Evolutionary conservation across 148 eudicot genomes (phyloP), one percentile per base, ranked within the genome.

Genomic region (Drosera capensis): DNA sequence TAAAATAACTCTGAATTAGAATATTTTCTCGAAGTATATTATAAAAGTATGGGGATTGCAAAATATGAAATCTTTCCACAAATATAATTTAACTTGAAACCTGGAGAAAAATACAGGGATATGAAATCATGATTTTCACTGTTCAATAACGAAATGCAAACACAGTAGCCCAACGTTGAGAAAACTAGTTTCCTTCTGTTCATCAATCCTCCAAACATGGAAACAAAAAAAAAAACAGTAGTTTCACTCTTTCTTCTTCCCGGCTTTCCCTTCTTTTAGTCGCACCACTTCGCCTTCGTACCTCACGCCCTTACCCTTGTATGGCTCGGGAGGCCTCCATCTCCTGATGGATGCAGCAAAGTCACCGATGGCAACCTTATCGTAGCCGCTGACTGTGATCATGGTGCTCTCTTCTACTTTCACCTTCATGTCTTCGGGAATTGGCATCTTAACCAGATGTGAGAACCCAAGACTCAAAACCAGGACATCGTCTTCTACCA

Each of bases 271-370:
- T 60, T 88, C 96, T 67, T 88, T 88, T 49, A 77, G 64, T 48
- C 94, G 71, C 11, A 88, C 51, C 3, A 88, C 46, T 69, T 88
- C 96, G 60, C 79, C 94, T 14, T 76, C 83, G 58, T 88, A 88
- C 57, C 72, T 74, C 36, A 88, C 76, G 29, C 96, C 96, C 59
- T 88, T 88, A 40, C 94, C 96, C 59, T 88, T 88, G 79, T 88
- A 88, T 16, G 96, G 94, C 62, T 88, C 96, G 14, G 96, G 96
- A 20, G 94, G 90, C 56, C 96, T 72, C 94, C 94, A 88, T 56
- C 73, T 80, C 65, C 94, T 72, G 52, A 88, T 71, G 7, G 86
- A 47, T 18, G 96, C 96, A 14, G 96, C 96, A 52, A 83, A 83
- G 55, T 83, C 92, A 40, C 96, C 96, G 21, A 88, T 67, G 23